Conservation (phyloP, 2,329 filamentous ascomycete genomes). For the Penicillium sp. region DNA sequence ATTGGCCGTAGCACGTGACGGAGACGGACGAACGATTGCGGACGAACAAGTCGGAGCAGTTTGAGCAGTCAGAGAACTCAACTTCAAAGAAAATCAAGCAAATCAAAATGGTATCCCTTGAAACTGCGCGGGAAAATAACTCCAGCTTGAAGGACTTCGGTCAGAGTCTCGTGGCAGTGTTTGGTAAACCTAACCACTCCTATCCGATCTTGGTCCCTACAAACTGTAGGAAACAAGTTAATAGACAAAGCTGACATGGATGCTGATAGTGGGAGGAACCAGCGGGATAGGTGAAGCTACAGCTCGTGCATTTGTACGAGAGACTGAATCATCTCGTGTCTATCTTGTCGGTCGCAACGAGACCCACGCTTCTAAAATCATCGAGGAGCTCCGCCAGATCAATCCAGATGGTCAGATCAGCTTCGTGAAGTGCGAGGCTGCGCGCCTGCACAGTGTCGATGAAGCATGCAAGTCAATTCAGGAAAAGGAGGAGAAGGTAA, state of each 20-base stretch:
- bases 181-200: constrained; percentile 41
- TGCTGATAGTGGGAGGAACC: constrained; percentile 22
- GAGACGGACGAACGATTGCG: neutral
- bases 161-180: constrained; percentile 39
- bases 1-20: neutral
- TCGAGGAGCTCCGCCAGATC: constrained; percentile 43
- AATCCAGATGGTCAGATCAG: constrained; percentile 49
- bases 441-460: constrained; percentile 54
- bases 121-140: constrained; percentile 8
- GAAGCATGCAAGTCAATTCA: constrained; percentile 49
- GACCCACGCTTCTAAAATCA: constrained; percentile 39
- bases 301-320: constrained; percentile 29
- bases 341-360: constrained; percentile 54
- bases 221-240: neutral
- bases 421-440: constrained; percentile 53
- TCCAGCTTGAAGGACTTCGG: constrained; percentile 13
- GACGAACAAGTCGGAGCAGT: neutral
- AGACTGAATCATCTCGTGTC: constrained; percentile 46
- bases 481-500: constrained; percentile 27
- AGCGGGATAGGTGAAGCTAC: constrained; percentile 29
- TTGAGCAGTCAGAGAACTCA: neutral
- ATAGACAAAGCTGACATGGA: neutral
- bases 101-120: constrained; percentile 12
- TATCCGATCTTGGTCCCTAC: neutral
- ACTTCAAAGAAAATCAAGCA: neutral